These are phyloP conservation scores for Geranium rotundifolium DNA, from an alignment of 345 rosid genomes.

Conservation along the genomic window DNA sequence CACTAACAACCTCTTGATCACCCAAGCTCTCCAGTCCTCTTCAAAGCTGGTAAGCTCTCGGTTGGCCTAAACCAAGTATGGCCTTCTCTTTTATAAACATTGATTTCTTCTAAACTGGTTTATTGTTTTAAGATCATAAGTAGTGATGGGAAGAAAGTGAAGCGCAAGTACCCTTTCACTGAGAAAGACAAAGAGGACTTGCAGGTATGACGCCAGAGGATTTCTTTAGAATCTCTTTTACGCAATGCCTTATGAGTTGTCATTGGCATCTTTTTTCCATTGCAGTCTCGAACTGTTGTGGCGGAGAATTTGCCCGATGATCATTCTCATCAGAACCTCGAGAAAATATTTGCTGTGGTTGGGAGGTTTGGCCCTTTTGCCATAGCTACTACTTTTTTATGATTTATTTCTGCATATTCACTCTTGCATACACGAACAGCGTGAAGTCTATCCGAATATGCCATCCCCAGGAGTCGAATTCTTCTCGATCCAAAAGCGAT, in stretches of 20 bases:
- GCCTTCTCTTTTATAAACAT: too few species aligned
- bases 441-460: slow-evolving; percentile 81
- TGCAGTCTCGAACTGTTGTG: slow-evolving; percentile 69
- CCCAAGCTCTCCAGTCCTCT: slow-evolving; percentile 70
- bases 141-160: slow-evolving; percentile 70
- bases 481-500: slow-evolving; percentile 51
- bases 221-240: background rate
- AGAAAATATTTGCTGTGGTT: slow-evolving; percentile 65
- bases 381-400: too few species aligned
- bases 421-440: slow-evolving; percentile 16
- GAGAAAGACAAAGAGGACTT: slow-evolving; percentile 74
- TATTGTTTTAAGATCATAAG: slow-evolving; percentile 39
- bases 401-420: too few species aligned
- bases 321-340: slow-evolving; percentile 90
- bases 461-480: slow-evolving; percentile 78
- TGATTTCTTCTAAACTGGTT: background rate
- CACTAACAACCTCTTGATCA: slow-evolving; percentile 44
- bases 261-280: background rate
- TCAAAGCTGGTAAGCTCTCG: slow-evolving; percentile 60
- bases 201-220: slow-evolving; percentile 30
- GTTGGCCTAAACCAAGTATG: background rate
- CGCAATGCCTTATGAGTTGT: background rate
- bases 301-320: slow-evolving; percentile 97
- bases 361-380: slow-evolving; percentile 42
- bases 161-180: slow-evolving; percentile 58